Evolutionary conservation across 305 asterid species (phyloP).

Genomic region (Petunia hybrid): DNA sequence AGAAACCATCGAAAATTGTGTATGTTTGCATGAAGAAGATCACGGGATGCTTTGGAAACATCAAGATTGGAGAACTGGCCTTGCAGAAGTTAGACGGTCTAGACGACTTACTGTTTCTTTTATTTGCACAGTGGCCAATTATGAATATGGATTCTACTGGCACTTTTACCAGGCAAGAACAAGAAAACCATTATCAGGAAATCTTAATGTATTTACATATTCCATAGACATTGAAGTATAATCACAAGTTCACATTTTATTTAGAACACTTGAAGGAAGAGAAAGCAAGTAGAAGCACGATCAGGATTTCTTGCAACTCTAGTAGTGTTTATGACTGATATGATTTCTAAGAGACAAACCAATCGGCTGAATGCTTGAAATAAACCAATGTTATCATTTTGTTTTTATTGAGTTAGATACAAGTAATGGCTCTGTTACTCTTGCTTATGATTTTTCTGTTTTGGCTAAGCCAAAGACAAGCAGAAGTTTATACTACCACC

Average conservation of each 20-base stretch:
- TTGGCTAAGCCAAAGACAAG: neutral
- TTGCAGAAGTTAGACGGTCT: conserved; percentile 93
- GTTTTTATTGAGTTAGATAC: neutral
- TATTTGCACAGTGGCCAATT: conserved; percentile 95
- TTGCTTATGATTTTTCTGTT: neutral
- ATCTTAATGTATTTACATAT: conserved; percentile 22
- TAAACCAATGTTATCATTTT: neutral
- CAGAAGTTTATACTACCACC: too few species aligned
- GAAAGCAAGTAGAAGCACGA: conserved; percentile 28
- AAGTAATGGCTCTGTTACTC: conserved; percentile 11
- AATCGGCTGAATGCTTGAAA: neutral
- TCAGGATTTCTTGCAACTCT: neutral
- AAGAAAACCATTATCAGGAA: conserved; percentile 27
- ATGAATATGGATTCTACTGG: conserved; percentile 98
- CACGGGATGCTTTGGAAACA: conserved; percentile 98
- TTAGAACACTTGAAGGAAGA: conserved; percentile 12
- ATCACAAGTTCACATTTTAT: conserved; percentile 4
- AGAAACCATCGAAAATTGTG: conserved; percentile 94
- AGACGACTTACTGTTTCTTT: conserved; percentile 94
- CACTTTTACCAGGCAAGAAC: conserved; percentile 90
- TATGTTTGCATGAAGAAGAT: conserved; percentile 97
- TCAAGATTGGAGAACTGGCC: conserved; percentile 98
- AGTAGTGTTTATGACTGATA: neutral
- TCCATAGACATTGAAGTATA: neutral
- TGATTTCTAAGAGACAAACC: conserved; percentile 15